phyloP scores from a whole-genome alignment of 768 basidiomycete species.

The Russula dissimulans region DNA sequence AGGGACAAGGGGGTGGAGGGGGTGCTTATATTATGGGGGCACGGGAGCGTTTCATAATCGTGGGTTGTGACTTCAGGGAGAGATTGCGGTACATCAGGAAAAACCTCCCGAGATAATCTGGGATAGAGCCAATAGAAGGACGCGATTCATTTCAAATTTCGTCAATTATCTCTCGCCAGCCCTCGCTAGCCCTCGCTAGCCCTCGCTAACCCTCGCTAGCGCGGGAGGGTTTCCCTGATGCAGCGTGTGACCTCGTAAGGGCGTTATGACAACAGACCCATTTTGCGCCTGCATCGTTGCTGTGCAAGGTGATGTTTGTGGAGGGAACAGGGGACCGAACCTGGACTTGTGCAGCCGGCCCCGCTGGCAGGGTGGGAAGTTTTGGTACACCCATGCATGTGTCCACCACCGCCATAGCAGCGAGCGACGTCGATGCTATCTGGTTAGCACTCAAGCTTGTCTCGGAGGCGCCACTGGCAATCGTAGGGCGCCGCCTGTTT shows the following conservation, averaged over 20 bases:
- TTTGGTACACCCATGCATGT: background rate
- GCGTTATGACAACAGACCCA: slow-evolving; percentile 7
- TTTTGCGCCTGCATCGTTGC: background rate
- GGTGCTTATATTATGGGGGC: slow-evolving; percentile 11
- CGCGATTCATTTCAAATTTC: too few species aligned
- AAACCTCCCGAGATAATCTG: too few species aligned
- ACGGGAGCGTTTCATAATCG: slow-evolving; percentile 14
- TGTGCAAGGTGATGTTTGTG: background rate
- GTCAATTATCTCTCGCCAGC: too few species aligned
- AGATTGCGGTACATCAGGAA: background rate
- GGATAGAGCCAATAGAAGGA: too few species aligned
- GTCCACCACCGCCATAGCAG: background rate
- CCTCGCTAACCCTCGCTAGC: too few species aligned
- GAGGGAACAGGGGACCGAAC: background rate
- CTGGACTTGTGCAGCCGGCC: background rate
- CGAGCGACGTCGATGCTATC: background rate
- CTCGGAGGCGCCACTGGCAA: background rate
- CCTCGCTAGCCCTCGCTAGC: too few species aligned
- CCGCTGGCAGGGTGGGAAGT: background rate
- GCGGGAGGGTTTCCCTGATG: too few species aligned
- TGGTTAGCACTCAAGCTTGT: background rate
- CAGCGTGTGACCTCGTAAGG: slow-evolving; percentile 7
- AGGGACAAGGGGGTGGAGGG: background rate
- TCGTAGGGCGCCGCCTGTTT: background rate
- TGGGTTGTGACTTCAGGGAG: background rate